These are phyloP conservation scores for Vigna reflexopilosa DNA, from an alignment of 306 rosid species.

Conservation along the genomic window DNA sequence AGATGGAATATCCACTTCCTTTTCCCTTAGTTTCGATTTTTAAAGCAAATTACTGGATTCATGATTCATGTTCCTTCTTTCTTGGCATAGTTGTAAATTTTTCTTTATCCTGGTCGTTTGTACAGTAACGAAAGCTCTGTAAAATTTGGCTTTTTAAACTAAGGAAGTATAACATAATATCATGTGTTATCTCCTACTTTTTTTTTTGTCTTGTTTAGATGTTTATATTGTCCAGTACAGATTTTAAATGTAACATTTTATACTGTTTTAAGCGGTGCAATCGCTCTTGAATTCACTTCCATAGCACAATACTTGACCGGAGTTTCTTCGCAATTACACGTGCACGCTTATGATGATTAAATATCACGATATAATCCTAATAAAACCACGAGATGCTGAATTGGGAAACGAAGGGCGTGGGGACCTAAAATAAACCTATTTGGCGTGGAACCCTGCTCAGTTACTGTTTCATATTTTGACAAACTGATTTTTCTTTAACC, in stretches of 20 bases:
- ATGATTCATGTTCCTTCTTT: slow-evolving; percentile 32
- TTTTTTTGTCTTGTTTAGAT: slow-evolving; percentile 1
- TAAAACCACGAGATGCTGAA: background rate
- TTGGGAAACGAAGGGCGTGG: no score
- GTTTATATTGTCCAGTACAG: background rate
- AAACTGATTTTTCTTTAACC: no score
- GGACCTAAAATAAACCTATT: background rate
- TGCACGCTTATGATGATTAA: background rate
- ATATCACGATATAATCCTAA: background rate
- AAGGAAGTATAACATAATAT: slow-evolving; percentile 7
- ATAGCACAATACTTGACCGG: background rate
- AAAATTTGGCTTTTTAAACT: slow-evolving; percentile 20
- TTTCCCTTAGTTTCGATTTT: slow-evolving; percentile 29
- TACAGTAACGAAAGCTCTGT: slow-evolving; percentile 38
- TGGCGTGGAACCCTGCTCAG: no score
- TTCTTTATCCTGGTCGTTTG: slow-evolving; percentile 39
- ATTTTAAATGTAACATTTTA: background rate
- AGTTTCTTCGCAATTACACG: background rate
- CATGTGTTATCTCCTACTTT: background rate
- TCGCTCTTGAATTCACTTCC: background rate
- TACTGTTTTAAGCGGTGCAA: background rate
- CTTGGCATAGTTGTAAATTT: slow-evolving; percentile 17
- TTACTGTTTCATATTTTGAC: no score
- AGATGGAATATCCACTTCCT: slow-evolving; percentile 23
- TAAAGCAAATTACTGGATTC: slow-evolving; percentile 38